Percentiles rank a stretch among this genome's conserved stretches.
phyloP scores from a whole-genome alignment of 2,329 filamentous ascomycete species.

The Pseudomassariella vexata region DNA sequence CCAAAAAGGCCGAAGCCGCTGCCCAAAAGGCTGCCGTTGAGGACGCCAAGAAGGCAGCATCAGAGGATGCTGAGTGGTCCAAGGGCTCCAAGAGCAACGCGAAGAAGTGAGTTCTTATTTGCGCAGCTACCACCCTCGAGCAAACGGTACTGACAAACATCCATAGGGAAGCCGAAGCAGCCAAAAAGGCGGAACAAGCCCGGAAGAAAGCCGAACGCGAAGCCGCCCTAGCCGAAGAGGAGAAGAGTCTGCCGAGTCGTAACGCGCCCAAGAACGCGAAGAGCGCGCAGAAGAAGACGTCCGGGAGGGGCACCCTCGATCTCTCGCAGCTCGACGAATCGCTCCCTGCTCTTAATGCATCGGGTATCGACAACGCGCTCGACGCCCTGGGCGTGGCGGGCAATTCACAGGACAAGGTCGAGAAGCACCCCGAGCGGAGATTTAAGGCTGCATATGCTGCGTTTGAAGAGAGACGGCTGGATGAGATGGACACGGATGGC shows the following conservation, averaged over 20 bases:
- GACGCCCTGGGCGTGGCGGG: conserved; percentile 70
- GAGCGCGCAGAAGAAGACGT: conserved; percentile 61
- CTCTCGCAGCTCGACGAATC: conserved; percentile 68
- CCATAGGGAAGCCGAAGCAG: conserved; percentile 74
- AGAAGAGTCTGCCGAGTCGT: conserved; percentile 55
- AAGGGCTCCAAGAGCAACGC: conserved; percentile 79
- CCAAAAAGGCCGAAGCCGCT: conserved; percentile 85
- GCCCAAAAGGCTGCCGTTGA: conserved; percentile 71
- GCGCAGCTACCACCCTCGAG: neutral
- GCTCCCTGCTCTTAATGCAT: conserved; percentile 64
- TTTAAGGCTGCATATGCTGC: conserved; percentile 81
- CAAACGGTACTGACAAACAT: conserved; percentile 1
- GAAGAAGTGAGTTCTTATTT: conserved; percentile 75
- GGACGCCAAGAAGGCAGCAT: conserved; percentile 58
- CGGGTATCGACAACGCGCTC: conserved; percentile 88
- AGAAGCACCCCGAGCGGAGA: conserved; percentile 81
- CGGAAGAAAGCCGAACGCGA: conserved; percentile 92
- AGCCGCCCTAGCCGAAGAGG: conserved; percentile 76
- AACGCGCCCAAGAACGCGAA: conserved; percentile 62
- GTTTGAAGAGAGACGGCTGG: conserved; percentile 74
- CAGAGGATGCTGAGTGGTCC: conserved; percentile 72
- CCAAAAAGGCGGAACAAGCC: conserved; percentile 75
- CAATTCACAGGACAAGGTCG: conserved; percentile 61
- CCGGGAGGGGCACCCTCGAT: conserved; percentile 58
- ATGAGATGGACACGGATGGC: conserved; percentile 81